Evolutionary conservation across 495 filamentous ascomycete genomes (phyloP).

Genomic region (Aspergillus ostianus): DNA sequence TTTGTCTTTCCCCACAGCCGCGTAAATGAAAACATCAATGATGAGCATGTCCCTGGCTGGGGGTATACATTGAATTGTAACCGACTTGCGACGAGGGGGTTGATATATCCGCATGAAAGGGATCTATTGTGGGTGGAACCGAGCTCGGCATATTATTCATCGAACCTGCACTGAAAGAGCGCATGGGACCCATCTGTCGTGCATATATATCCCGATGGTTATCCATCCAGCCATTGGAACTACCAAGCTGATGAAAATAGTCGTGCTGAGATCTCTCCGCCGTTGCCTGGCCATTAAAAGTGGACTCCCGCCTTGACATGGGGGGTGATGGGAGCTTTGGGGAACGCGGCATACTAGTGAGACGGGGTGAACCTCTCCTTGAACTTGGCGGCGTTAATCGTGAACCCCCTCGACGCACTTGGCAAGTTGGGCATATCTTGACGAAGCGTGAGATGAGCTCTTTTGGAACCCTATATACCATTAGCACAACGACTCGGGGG

Average conservation of each 20-base stretch:
- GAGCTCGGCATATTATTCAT: constrained; percentile 29
- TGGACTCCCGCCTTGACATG: constrained; percentile 37
- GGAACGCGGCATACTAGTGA: constrained; percentile 37
- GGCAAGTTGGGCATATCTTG: constrained; percentile 54
- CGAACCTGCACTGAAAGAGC: constrained; percentile 25
- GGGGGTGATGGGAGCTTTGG: constrained; percentile 43
- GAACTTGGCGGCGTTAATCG: constrained; percentile 47
- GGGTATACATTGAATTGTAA: constrained; percentile 33
- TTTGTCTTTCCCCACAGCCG: neutral
- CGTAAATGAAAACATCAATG: constrained; percentile 10
- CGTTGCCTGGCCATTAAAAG: constrained; percentile 24
- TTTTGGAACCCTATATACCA: constrained; percentile 50
- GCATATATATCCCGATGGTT: constrained; percentile 26
- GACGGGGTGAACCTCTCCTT: constrained; percentile 40
- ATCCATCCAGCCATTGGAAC: constrained; percentile 30
- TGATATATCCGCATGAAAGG: constrained; percentile 33
- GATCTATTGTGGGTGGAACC: constrained; percentile 30
- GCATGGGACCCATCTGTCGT: constrained; percentile 21
- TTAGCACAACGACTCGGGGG: neutral
- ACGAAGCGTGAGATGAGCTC: constrained; percentile 59
- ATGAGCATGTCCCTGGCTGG: constrained; percentile 27
- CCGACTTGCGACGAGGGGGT: constrained; percentile 33
- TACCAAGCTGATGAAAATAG: constrained; percentile 31
- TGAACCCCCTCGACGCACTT: constrained; percentile 45
- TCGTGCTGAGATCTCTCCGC: constrained; percentile 35